A percentile compares a stretch with the other conserved stretches of the same genome.
phyloP scores from a whole-genome alignment of 768 basidiomycete genomes.

The Erythrobasidium yunnanense region DNA sequence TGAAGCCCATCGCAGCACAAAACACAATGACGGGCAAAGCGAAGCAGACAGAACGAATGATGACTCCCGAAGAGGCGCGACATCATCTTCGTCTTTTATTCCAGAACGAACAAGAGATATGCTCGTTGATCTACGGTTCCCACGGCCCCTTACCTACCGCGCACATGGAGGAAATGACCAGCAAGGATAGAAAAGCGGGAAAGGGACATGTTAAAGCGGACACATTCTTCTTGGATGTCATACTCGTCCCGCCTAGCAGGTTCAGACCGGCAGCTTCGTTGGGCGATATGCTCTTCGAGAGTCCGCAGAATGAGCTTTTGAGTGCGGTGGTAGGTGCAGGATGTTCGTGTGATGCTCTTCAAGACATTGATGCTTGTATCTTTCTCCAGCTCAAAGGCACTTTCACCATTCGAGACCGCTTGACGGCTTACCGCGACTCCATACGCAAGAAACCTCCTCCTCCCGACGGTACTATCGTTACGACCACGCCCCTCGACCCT shows the following conservation, averaged over 20 bases:
- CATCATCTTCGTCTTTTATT: constrained; percentile 86
- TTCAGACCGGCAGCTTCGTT: constrained; percentile 88
- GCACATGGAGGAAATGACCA: not conserved
- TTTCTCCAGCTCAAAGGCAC: constrained; percentile 14
- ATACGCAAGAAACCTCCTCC: constrained; percentile 17
- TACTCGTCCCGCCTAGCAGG: constrained; percentile 84
- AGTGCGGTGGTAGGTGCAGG: constrained; percentile 63
- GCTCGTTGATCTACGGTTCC: constrained; percentile 77
- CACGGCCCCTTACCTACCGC: constrained; percentile 65
- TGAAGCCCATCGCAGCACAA: constrained; percentile 62
- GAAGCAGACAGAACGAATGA: constrained; percentile 57
- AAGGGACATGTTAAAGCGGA: constrained; percentile 57
- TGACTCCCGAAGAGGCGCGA: constrained; percentile 83
- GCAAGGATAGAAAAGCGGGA: not conserved
- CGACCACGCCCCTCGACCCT: constrained; percentile 40
- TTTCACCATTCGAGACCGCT: constrained; percentile 34
- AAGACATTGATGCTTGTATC: not conserved
- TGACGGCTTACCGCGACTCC: not conserved
- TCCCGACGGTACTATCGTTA: not conserved
- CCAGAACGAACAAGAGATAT: constrained; percentile 66
- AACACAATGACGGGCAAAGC: constrained; percentile 42
- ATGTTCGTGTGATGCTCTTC: too few relatives aligned
- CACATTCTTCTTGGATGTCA: constrained; percentile 91
- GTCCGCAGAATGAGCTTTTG: constrained; percentile 86
- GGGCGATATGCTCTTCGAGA: constrained; percentile 87